Conservation (phyloP, 2,329 filamentous ascomycete species). For the Hypoxylon sp. region DNA sequence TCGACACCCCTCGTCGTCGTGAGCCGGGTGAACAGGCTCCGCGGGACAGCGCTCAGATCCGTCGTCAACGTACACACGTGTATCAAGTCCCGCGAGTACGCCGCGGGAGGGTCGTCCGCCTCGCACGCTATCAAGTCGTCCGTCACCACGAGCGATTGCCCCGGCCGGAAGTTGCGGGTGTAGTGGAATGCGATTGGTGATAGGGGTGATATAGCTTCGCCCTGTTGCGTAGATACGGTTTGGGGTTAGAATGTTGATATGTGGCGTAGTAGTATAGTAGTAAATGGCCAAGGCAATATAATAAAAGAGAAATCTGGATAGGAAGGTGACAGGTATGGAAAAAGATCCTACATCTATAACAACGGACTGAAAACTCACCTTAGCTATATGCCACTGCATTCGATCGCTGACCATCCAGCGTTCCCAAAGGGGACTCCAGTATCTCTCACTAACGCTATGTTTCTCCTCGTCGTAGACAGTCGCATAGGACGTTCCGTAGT, state of each 20-base stretch:
- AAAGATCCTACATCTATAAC: not conserved
- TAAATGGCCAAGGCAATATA: not conserved
- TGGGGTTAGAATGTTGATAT: not conserved
- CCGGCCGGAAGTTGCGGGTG: conserved; percentile 84
- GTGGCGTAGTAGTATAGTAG: not conserved
- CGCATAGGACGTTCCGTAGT: conserved; percentile 85
- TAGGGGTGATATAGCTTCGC: conserved; percentile 79
- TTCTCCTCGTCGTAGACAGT: conserved; percentile 83
- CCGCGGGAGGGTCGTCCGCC: conserved; percentile 72
- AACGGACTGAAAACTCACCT: conserved; percentile 63
- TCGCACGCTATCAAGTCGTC: conserved; percentile 85
- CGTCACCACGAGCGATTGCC: conserved; percentile 81
- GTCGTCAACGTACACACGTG: conserved; percentile 86
- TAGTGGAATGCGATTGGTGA: conserved; percentile 86
- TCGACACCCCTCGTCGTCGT: conserved; percentile 84
- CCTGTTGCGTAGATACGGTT: conserved; percentile 58
- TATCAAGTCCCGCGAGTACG: conserved; percentile 72
- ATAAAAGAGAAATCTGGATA: not conserved
- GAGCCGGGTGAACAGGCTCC: conserved; percentile 78
- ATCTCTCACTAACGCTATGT: conserved; percentile 79
- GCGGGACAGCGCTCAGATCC: conserved; percentile 80
- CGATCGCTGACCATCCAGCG: conserved; percentile 85
- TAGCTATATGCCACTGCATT: conserved; percentile 89
- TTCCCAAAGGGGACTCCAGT: conserved; percentile 85
- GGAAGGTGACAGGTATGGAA: not conserved